Evolutionary conservation across 2,329 filamentous ascomycete genomes (phyloP).

Genomic region (Laburnicola sp.): DNA sequence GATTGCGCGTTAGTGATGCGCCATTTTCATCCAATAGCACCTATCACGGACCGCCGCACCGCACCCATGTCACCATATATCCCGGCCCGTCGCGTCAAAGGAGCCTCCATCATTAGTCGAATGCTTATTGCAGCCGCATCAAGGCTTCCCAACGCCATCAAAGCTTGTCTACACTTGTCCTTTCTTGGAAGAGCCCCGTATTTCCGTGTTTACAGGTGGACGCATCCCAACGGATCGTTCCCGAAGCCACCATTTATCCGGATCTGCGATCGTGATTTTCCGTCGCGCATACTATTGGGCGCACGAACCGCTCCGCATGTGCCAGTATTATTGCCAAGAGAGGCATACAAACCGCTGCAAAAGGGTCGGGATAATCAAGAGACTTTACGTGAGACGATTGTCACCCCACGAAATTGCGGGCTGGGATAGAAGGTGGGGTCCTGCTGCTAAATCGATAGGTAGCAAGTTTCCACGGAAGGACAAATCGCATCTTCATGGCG

Average conservation of each 20-base stretch:
- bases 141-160: constrained; percentile 14
- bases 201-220: neutral
- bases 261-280: neutral
- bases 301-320: neutral
- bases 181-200: constrained; percentile 4
- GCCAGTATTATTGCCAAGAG: neutral
- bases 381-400: neutral
- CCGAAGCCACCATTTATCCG: neutral
- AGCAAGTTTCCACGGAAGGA: no score
- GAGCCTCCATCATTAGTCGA: constrained; percentile 12
- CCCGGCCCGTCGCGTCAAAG: constrained; percentile 6
- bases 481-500: neutral
- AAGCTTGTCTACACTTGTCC: constrained; percentile 12
- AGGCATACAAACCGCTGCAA: neutral
- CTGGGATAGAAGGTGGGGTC: neutral
- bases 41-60: constrained; percentile 1
- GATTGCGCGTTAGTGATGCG: constrained; percentile 3
- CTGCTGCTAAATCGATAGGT: neutral
- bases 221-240: neutral
- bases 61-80: constrained; percentile 3
- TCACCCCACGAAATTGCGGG: neutral
- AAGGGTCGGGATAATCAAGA: neutral
- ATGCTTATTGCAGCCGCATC: constrained; percentile 15
- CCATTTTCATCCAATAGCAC: constrained; percentile 10
- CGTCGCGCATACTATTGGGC: neutral